Evolutionary conservation across 495 filamentous ascomycete species (phyloP).

Genomic region (Durotheca rogersii): DNA sequence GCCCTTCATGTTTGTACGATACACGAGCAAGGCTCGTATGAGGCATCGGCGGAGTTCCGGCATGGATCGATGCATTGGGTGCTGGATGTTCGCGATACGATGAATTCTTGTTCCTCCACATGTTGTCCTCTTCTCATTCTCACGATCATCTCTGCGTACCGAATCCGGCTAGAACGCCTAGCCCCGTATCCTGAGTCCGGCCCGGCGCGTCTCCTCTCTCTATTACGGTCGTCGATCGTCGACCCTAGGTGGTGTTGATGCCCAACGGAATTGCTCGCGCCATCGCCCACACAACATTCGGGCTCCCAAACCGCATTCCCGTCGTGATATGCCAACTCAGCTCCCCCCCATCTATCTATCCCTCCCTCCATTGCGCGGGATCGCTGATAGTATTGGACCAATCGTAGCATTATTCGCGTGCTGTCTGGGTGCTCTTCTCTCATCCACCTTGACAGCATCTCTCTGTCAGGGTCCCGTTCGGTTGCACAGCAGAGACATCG

Average conservation of each 20-base stretch:
- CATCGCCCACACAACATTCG: slow-evolving; percentile 20
- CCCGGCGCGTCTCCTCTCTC: slow-evolving; percentile 17
- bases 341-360: too few relatives aligned
- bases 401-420: slow-evolving; percentile 9
- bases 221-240: slow-evolving; percentile 26
- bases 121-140: slow-evolving; percentile 16
- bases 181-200: slow-evolving; percentile 13
- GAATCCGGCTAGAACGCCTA: slow-evolving; percentile 11
- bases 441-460: slow-evolving; percentile 5
- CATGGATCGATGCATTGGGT: slow-evolving; percentile 17
- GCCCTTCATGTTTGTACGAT: slow-evolving; percentile 24
- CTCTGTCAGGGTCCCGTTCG: slow-evolving; percentile 30
- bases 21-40: slow-evolving; percentile 14
- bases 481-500: slow-evolving; percentile 32
- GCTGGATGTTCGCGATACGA: slow-evolving; percentile 11
- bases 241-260: slow-evolving; percentile 28
- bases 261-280: slow-evolving; percentile 22
- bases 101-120: slow-evolving; percentile 5
- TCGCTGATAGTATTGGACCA: slow-evolving; percentile 17
- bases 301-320: slow-evolving; percentile 18
- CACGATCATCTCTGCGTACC: slow-evolving; percentile 7
- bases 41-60: slow-evolving; percentile 19
- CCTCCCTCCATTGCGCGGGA: slow-evolving; percentile 14
- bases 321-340: slow-evolving; percentile 27
- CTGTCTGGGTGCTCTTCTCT: slow-evolving; percentile 4